Conservation (phyloP, 169 alveolate genomes). For the Plasmodium coatneyi region DNA sequence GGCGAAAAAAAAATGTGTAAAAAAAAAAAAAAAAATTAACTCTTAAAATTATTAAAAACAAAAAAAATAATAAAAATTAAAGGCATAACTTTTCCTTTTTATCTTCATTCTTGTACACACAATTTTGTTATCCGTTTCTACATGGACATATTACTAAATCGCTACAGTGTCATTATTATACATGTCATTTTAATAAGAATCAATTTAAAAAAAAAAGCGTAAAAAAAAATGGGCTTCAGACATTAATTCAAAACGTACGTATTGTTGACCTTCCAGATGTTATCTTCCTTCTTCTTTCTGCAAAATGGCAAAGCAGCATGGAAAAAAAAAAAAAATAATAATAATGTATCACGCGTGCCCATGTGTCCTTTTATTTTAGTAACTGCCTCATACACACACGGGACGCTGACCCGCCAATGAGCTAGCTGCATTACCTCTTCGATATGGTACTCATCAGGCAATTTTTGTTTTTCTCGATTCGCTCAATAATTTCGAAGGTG, state of each 20-base stretch:
- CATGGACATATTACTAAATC: background rate
- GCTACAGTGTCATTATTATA: constrained; percentile 3
- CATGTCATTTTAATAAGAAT: constrained; percentile 8
- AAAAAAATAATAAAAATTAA: constrained; percentile 18
- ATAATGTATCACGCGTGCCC: background rate
- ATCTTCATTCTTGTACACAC: background rate
- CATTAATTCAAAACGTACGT: constrained; percentile 20
- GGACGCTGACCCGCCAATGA: background rate
- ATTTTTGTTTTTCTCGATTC: constrained; percentile 67
- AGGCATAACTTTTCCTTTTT: background rate
- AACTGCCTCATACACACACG: background rate
- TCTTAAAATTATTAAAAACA: constrained; percentile 39
- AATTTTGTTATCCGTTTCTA: background rate
- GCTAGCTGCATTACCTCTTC: constrained; percentile 24
- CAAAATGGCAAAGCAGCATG: background rate
- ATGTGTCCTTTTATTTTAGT: background rate
- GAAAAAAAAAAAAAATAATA: background rate
- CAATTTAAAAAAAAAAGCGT: constrained; percentile 12
- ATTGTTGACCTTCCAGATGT: constrained; percentile 53
- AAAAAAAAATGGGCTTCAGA: background rate
- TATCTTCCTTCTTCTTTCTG: constrained; percentile 72
- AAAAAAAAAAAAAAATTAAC: constrained; percentile 17
- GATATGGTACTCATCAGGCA: constrained; percentile 53
- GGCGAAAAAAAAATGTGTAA: constrained; percentile 9
- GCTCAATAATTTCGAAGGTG: constrained; percentile 65